Evolutionary conservation across 2,329 filamentous ascomycete species (phyloP).

Genomic region (Byssochlamys sp.): DNA sequence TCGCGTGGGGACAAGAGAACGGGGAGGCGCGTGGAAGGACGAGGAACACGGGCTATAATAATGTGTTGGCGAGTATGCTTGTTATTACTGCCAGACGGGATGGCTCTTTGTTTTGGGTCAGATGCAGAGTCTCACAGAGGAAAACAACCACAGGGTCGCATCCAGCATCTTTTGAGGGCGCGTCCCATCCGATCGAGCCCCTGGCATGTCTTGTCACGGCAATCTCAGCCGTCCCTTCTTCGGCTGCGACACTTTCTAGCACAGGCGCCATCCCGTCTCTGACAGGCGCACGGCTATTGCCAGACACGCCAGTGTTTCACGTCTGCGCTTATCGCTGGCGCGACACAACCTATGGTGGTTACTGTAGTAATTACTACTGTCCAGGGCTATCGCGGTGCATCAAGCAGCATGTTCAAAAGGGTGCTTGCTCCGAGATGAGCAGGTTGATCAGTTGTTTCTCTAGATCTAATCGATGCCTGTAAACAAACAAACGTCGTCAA

Average conservation of each 20-base stretch:
- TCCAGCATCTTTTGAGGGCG: background rate
- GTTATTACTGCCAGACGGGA: background rate
- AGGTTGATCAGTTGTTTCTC: background rate
- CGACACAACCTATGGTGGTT: slow-evolving; percentile 8
- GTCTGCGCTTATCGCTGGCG: background rate
- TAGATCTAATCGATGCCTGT: background rate
- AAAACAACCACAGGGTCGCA: background rate
- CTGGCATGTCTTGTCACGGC: background rate
- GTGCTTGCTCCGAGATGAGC: background rate
- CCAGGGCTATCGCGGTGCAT: background rate
- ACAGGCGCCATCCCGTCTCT: background rate
- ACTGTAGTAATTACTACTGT: background rate
- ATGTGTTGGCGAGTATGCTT: background rate
- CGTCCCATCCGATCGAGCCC: background rate
- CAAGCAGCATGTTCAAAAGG: background rate
- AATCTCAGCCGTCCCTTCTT: background rate
- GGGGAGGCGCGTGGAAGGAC: background rate
- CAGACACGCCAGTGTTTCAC: slow-evolving; percentile 17
- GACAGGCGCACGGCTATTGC: slow-evolving; percentile 8
- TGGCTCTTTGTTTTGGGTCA: background rate
- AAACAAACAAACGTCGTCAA: background rate
- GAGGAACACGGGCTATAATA: background rate
- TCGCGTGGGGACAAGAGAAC: background rate
- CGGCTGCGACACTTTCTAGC: background rate
- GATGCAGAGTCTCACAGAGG: background rate